Evolutionary conservation across 768 basidiomycete genomes (phyloP), one percentile per base, ranked within the genome.

Genomic region (Naematelia aurantialba): DNA sequence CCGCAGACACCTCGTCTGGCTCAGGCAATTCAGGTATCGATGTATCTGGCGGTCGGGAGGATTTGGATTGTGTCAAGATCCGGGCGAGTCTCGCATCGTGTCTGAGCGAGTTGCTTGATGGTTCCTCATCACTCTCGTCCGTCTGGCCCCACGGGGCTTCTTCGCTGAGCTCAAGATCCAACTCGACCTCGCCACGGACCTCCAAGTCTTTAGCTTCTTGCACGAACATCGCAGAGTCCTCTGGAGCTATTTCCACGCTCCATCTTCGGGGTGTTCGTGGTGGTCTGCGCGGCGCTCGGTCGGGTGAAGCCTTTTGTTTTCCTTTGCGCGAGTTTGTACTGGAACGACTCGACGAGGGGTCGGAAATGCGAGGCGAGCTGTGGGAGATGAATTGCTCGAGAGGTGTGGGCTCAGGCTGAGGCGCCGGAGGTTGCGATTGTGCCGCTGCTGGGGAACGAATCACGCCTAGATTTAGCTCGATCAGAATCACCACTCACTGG

Each of bases 201-300:
- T 71, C 66, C 21, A 63, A 30, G 11, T 46, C 53, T 25, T 47
- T 61, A 1, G 59, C 53, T 14, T 64, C 61, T 22, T 60, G 27
- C 0, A 52, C 70, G 34, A 72, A 72, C 2, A 54, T n/a, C n/a
- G 45, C 60, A 19, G 61, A 55, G 48, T 65, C 57, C 44, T 66
- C 62, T n/a, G 70, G 70, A 5, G 70, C 66, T 0, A 64, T 22
- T 22, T 73, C 71, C 11, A 73, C 62, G 27, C 59, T 61, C 19
- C 47, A 56, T 39, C 62, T 24, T 34, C 69, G 48, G 5, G 69
- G 69, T 5, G 69, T 68, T 45, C 55, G 13, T 39, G 31, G 27
- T 31, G 42, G 39, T 14, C n/a, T 4, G n/a, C 13, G 19, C 4
- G 27, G 19, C 17, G 34, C 55, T 17, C 39, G 44, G 0, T 31